Evolutionary conservation across 2,329 filamentous ascomycete genomes (phyloP).

Genomic region (Huntiella abstrusa): DNA sequence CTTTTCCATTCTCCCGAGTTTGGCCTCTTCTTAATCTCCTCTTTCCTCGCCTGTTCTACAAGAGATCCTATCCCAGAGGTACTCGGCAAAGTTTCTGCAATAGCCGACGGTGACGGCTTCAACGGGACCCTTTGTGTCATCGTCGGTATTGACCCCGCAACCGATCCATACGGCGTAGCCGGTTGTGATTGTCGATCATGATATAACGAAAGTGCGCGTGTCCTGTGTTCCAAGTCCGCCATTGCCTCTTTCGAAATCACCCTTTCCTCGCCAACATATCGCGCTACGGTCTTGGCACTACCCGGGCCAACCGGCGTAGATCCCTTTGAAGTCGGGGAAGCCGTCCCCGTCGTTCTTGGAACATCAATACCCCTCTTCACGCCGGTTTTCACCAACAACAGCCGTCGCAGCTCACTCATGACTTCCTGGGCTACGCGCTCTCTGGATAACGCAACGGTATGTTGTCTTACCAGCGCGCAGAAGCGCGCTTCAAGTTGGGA

Average conservation of each 20-base stretch:
- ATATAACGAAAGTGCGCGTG: conserved; percentile 4
- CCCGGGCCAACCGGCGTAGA: conserved; percentile 5
- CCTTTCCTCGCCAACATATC: conserved; percentile 6
- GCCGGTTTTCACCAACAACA: conserved; percentile 4
- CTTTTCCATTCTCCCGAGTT: not conserved
- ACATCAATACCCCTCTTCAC: not conserved
- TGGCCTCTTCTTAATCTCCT: not conserved
- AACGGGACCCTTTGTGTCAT: not conserved
- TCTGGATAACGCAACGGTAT: conserved; percentile 21
- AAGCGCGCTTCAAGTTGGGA: conserved; percentile 30
- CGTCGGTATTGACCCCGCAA: not conserved
- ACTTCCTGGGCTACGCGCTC: conserved; percentile 29
- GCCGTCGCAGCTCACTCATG: conserved; percentile 17
- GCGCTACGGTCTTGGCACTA: conserved; percentile 1
- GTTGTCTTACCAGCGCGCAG: conserved; percentile 28
- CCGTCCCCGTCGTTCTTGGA: not conserved
- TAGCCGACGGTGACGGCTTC: conserved; percentile 3
- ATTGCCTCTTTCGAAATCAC: conserved; percentile 9
- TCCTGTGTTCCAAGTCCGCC: conserved; percentile 9
- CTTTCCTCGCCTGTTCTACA: conserved; percentile 4
- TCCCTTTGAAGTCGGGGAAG: conserved; percentile 2
- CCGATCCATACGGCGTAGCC: not conserved
- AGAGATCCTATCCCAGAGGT: conserved; percentile 7
- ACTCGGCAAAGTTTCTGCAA: not conserved
- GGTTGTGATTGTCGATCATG: not conserved